These are phyloP conservation scores for Pyrenophora graminea DNA, from an alignment of 2,329 filamentous ascomycete genomes.

Conservation along the genomic window DNA sequence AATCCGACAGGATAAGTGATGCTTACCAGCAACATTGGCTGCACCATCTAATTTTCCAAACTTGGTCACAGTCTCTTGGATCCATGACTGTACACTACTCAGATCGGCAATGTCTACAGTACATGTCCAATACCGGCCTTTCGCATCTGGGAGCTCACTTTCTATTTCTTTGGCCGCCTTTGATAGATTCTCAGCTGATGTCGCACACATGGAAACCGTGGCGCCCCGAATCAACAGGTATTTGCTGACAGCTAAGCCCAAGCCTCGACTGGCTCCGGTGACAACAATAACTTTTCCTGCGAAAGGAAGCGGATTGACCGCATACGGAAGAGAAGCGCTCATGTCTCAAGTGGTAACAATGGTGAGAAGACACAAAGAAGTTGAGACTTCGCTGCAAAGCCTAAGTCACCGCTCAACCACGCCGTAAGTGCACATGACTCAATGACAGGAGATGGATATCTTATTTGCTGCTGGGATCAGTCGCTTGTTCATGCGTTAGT, in stretches of 20 bases:
- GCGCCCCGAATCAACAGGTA: conserved; percentile 3
- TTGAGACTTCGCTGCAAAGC: too few species aligned
- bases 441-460: too few species aligned
- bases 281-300: conserved; percentile 1
- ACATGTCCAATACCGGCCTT: conserved; percentile 3
- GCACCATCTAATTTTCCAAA: conserved; percentile 48
- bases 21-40: conserved; percentile 48
- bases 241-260: conserved; percentile 3
- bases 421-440: too few species aligned
- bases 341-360: background rate
- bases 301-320: conserved; percentile 4
- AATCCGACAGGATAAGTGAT: background rate
- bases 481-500: too few species aligned
- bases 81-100: conserved; percentile 22
- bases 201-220: conserved; percentile 3
- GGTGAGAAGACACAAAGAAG: background rate
- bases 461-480: too few species aligned
- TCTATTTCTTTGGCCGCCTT: conserved; percentile 4
- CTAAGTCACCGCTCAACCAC: too few species aligned
- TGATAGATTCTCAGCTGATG: conserved; percentile 1
- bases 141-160: conserved; percentile 3
- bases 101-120: conserved; percentile 2
- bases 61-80: conserved; percentile 42
- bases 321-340: background rate
- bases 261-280: conserved; percentile 3